Conservation (phyloP, 2,329 filamentous ascomycete genomes). For the Colletotrichum horii region DNA sequence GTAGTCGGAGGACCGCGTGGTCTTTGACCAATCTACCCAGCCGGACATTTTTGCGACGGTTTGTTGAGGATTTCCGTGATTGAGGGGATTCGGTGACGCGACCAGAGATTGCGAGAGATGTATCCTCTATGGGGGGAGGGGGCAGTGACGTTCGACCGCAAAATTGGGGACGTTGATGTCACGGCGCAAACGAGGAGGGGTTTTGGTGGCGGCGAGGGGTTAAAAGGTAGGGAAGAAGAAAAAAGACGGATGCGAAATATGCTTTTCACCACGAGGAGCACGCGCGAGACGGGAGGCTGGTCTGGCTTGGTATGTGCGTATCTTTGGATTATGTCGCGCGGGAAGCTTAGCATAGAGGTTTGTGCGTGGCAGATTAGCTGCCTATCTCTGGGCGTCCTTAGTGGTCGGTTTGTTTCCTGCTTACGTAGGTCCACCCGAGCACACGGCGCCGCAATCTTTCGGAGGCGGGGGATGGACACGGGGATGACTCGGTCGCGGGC, state of each 20-base stretch:
- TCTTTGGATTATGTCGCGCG: not conserved
- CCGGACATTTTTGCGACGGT: constrained; percentile 9
- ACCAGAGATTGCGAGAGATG: not conserved
- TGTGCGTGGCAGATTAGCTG: not conserved
- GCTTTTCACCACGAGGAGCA: not conserved
- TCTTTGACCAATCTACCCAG: constrained; percentile 60
- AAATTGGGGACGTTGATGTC: not conserved
- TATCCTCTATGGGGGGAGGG: not conserved
- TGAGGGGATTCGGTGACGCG: not conserved
- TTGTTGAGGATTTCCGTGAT: not conserved
- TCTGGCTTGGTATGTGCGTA: not conserved
- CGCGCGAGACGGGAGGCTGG: not conserved
- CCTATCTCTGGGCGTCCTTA: not conserved
- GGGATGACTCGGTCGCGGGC: not conserved
- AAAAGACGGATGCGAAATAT: not conserved
- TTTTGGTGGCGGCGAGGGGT: not conserved
- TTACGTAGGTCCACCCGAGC: not conserved
- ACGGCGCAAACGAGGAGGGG: not conserved
- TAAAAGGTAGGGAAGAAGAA: not conserved
- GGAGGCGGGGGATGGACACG: not conserved
- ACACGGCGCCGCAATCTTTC: not conserved
- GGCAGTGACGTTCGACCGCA: not conserved
- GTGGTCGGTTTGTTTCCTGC: not conserved
- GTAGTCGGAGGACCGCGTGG: constrained; percentile 61
- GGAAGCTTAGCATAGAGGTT: not conserved